phyloP scores from a whole-genome alignment of 75 land plant genomes.

The Gnetum montanum region DNA sequence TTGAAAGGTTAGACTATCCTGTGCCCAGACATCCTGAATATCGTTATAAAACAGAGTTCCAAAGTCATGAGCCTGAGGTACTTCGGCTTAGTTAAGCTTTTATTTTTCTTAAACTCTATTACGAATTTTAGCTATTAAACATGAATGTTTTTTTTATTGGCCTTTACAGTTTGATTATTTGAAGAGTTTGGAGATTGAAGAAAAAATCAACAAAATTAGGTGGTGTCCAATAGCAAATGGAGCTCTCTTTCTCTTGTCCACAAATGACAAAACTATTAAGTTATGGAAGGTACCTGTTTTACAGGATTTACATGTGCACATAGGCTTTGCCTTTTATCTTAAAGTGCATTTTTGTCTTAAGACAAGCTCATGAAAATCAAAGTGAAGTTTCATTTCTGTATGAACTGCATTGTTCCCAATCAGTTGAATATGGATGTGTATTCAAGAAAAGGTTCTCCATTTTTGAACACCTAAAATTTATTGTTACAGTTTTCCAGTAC shows the following conservation, averaged over 20 bases:
- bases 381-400: not conserved
- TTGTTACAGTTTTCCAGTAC: too few species aligned
- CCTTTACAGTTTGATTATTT: slow-evolving; percentile 90
- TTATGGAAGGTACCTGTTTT: slow-evolving; percentile 87
- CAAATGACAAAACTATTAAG: slow-evolving; percentile 95
- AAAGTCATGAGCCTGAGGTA: slow-evolving; percentile 98
- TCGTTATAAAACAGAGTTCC: slow-evolving; percentile 91
- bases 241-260: slow-evolving; percentile 85
- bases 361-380: not conserved
- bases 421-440: too few species aligned
- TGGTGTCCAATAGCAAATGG: slow-evolving; percentile 92
- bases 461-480: too few species aligned
- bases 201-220: slow-evolving; percentile 94
- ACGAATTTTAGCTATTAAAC: not conserved
- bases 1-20: slow-evolving; percentile 60
- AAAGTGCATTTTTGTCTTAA: not conserved
- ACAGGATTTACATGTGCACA: too few species aligned
- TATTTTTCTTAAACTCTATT: not conserved
- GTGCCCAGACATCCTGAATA: slow-evolving; percentile 79
- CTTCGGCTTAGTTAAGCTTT: not conserved
- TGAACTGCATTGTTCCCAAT: not conserved
- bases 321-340: not conserved
- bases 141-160: slow-evolving; percentile 1
- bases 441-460: not conserved
- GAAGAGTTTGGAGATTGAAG: slow-evolving; percentile 97